Evolutionary conservation across 2,329 filamentous ascomycete species (phyloP), one percentile per base, ranked within the genome.

Genomic region (Coleophoma crateriformis): DNA sequence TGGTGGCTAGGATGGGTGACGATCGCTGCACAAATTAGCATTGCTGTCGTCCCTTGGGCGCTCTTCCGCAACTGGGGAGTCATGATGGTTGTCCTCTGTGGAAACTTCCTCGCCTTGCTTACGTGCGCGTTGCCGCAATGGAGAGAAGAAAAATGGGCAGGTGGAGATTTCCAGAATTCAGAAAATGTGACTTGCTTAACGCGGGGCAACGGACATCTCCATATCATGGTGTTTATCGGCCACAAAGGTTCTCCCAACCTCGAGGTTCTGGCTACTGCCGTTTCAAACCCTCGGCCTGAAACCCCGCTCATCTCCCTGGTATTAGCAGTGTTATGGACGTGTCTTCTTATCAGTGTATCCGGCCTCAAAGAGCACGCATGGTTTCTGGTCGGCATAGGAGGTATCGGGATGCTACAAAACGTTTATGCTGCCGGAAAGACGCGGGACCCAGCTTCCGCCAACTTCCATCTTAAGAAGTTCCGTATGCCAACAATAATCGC

Each of bases 391-490:
- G 68, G 58, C 1, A 61, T 73, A 5, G 71, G 71, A 0, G 63
- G 61, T 5, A 71, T 33, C 70, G 70, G 15, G 2, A 69, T 70
- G 51, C 35, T 70, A 1, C 69, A 73, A 50, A 73, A 71, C 50
- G 60, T 70, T 12, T 62, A 61, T 46, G 66, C 67, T 8, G 68
- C 68, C 1, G 68, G 63, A 12, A 56, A 51, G 35, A 54, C 56
- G 38, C 59, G 66, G 7, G 45, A 49, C 1, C 64, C 67, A 0
- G 43, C 58, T n/a, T 60, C 60, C 4, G 61, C 64, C 35, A 41
- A 50, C 20, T 38, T 55, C n/a, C 48, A 50, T 39, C 32, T 53
- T 13, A 32, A n/a, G 12, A 50, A 44, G 32, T 41, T 53, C 17
- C 22, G 50, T 5, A 47, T 43, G 19, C 50, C 45, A 37, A 54